Percentiles rank a stretch among this genome's conserved stretches.
Conservation (phyloP, 331 rosid species). For the Acacia pycnantha region DNA sequence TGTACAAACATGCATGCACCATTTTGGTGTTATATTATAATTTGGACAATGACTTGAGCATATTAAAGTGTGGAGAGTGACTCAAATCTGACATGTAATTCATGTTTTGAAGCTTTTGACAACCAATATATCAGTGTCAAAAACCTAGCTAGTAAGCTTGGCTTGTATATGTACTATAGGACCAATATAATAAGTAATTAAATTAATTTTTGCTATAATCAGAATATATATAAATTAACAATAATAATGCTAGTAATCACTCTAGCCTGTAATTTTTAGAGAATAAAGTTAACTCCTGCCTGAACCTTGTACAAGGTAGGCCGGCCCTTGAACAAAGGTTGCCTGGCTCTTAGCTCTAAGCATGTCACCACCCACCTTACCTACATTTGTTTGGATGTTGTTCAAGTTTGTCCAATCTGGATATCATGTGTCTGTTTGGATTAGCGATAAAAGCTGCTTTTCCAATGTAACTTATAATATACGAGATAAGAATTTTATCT, state of each 20-base stretch:
- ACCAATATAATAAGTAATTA: background rate
- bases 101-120: background rate
- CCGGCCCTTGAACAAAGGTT: too few relatives aligned
- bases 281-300: background rate
- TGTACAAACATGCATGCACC: slow-evolving; percentile 1
- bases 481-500: too few relatives aligned
- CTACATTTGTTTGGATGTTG: background rate
- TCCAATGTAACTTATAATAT: too few relatives aligned
- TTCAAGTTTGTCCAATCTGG: background rate
- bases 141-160: background rate
- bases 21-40: background rate
- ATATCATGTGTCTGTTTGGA: too few relatives aligned
- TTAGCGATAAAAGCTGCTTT: too few relatives aligned
- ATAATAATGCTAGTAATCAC: too few relatives aligned
- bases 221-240: too few relatives aligned
- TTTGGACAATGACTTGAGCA: background rate
- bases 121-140: background rate
- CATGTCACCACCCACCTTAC: too few relatives aligned
- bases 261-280: background rate
- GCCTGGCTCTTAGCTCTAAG: too few relatives aligned
- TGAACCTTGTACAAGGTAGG: too few relatives aligned
- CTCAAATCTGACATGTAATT: background rate
- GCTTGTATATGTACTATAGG: background rate
- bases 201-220: background rate
- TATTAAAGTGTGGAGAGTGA: background rate